These are phyloP conservation scores for Nectriaceae sp. DNA, from an alignment of 2,329 filamentous ascomycete genomes.

Conservation along the genomic window DNA sequence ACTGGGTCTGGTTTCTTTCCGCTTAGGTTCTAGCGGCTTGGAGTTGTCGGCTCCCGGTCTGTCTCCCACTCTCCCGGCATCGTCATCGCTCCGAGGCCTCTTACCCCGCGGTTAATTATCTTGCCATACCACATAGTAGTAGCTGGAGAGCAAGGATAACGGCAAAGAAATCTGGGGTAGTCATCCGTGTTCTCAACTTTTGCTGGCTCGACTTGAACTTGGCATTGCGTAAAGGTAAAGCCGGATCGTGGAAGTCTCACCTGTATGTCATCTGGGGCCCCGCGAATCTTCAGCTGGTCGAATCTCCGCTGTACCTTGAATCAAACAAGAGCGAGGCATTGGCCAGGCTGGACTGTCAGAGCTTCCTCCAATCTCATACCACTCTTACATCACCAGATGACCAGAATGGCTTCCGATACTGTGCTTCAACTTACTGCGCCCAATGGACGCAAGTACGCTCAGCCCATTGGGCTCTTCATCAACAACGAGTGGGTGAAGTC, in stretches of 20 bases:
- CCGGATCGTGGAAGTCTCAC: background rate
- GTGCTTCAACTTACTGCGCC: conserved; percentile 35
- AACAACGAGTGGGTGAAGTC: conserved; percentile 73
- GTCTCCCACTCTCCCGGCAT: background rate
- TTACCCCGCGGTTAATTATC: background rate
- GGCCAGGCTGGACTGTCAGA: background rate
- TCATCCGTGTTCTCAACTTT: background rate
- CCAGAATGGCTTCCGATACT: conserved; percentile 22
- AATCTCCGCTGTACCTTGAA: background rate
- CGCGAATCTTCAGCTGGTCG: background rate
- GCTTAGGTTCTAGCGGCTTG: background rate
- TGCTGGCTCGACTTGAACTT: background rate
- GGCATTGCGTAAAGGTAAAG: background rate
- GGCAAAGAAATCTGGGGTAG: background rate
- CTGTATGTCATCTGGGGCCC: background rate
- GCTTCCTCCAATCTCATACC: background rate
- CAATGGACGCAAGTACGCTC: conserved; percentile 67
- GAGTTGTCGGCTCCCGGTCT: background rate
- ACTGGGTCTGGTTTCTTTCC: background rate
- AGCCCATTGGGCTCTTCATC: conserved; percentile 74
- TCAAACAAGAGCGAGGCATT: background rate
- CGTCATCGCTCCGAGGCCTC: background rate
- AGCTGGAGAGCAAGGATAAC: background rate
- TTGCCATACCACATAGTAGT: too few relatives aligned
- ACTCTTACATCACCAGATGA: background rate